Percentiles rank a stretch among this genome's conserved stretches.
phyloP scores from a whole-genome alignment of 768 basidiomycete genomes.

The Lentinus tigrinus region DNA sequence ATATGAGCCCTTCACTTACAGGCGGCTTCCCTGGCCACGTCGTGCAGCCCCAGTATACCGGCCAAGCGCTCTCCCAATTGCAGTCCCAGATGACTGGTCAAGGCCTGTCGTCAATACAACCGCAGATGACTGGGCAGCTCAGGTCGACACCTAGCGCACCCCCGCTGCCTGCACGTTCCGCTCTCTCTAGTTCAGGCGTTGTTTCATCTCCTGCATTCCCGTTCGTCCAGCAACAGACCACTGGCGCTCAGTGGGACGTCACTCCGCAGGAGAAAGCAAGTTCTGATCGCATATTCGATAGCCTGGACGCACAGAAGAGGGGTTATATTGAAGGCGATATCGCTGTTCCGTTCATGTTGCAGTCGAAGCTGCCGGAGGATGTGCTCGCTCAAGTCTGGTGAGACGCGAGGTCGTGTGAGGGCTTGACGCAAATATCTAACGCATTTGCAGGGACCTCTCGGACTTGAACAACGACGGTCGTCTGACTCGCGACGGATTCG shows the following conservation, averaged over 20 bases:
- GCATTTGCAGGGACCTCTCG: slow-evolving; percentile 75
- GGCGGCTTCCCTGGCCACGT: slow-evolving; percentile 37
- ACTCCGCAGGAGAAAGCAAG: slow-evolving; percentile 74
- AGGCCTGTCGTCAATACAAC: slow-evolving; percentile 37
- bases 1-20: slow-evolving; percentile 54
- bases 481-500: slow-evolving; percentile 89
- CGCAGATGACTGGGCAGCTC: slow-evolving; percentile 64
- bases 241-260: slow-evolving; percentile 71
- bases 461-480: slow-evolving; percentile 87
- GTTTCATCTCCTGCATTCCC: slow-evolving; percentile 20
- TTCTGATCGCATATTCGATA: slow-evolving; percentile 77
- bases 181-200: slow-evolving; percentile 20
- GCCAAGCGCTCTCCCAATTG: slow-evolving; percentile 45
- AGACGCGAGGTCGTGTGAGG: slow-evolving; percentile 26
- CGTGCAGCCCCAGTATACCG: slow-evolving; percentile 66
- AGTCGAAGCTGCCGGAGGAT: slow-evolving; percentile 80
- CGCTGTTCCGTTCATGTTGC: slow-evolving; percentile 93
- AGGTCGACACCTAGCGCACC: slow-evolving; percentile 22
- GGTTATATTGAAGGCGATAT: slow-evolving; percentile 91
- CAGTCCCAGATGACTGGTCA: slow-evolving; percentile 51
- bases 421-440: not conserved
- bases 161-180: slow-evolving; percentile 28
- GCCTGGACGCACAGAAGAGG: slow-evolving; percentile 69
- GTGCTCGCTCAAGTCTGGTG: slow-evolving; percentile 91
- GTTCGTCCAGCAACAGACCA: slow-evolving; percentile 17